Percentiles rank a stretch among this genome's conserved stretches.
phyloP scores from a whole-genome alignment of 2,329 filamentous ascomycete species.

The Phialophora macrospora region DNA sequence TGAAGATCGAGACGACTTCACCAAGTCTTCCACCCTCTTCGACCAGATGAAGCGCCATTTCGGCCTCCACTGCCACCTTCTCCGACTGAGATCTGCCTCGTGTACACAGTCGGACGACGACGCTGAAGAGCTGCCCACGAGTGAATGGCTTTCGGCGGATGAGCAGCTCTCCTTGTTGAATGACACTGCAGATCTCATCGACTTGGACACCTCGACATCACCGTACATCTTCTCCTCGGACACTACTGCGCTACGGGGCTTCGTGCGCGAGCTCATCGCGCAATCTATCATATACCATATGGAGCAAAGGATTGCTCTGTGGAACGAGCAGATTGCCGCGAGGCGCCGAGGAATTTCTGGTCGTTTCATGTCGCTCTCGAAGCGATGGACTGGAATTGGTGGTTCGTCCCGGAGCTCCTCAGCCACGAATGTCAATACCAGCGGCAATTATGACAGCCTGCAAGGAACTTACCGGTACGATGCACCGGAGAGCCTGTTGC shows the following conservation, averaged over 20 bases:
- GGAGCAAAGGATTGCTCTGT: constrained; percentile 87
- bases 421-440: constrained; percentile 53
- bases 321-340: constrained; percentile 98
- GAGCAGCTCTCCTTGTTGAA: constrained; percentile 81
- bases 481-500: constrained; percentile 84
- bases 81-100: constrained; percentile 81
- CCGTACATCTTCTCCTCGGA: constrained; percentile 92
- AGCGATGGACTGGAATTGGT: constrained; percentile 85
- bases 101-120: constrained; percentile 90
- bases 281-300: constrained; percentile 95
- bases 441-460: constrained; percentile 74
- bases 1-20: constrained; percentile 92
- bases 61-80: constrained; percentile 89
- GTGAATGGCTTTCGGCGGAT: constrained; percentile 84
- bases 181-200: constrained; percentile 58
- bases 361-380: constrained; percentile 91
- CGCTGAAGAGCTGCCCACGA: constrained; percentile 76
- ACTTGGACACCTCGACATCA: constrained; percentile 69
- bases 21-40: constrained; percentile 84
- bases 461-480: constrained; percentile 84
- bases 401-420: constrained; percentile 64
- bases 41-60: constrained; percentile 99
- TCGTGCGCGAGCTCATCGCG: constrained; percentile 91
- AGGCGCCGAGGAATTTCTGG: constrained; percentile 85
- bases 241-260: constrained; percentile 81